Evolutionary conservation across 495 filamentous ascomycete species (phyloP), one percentile per base, ranked within the genome.

Genomic region (Aspergillus hancockii): DNA sequence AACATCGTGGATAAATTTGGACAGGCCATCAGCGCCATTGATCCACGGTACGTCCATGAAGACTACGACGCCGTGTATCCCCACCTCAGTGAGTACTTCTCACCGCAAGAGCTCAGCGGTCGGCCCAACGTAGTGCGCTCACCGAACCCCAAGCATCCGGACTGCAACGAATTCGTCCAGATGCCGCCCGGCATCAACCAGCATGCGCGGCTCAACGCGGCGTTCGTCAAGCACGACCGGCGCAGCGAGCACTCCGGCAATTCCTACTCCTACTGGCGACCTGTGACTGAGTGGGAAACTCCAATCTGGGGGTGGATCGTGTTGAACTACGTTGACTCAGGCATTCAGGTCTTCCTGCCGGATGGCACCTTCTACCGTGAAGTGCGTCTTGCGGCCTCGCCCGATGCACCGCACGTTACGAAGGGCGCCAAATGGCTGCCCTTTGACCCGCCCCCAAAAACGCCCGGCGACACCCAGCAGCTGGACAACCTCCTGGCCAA

Each of bases 241-340:
- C 22, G 40, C 19, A 2, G n/a, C 18, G 12, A 1, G 4, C 21
- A 18, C 23, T 9, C 43, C 16, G 36, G 31, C 34, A 9, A 18
- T 12, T 12, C 1, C 6, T 8, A 28, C 1, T 8, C 43, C 13
- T 32, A 12, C 25, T 58, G 49, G 60, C 60, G 55, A 4, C 55
- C 60, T 0, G 47, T 55, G 8, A 40, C 54, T 0, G 77, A 82
- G 22, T 78, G 68, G 68, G 81, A 84, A 49, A 74, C 73, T 41
- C 82, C 81, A 19, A 69, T 84, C 55, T 84, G 75, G 74, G 82
- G 83, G 1, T 85, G 82, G 82, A 34, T 84, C 0, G 64, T 85
- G 0, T 57, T 75, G 57, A 85, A 85, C 69, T 83, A 76, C 59
- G 70, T 62, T 49, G 71, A 85, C 59, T 51, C 62, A 23, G 77